A percentile compares a stretch with the other conserved stretches of the same genome.
Conservation (phyloP, 495 filamentous ascomycete species). For the Hyaloscypha bicolor region DNA sequence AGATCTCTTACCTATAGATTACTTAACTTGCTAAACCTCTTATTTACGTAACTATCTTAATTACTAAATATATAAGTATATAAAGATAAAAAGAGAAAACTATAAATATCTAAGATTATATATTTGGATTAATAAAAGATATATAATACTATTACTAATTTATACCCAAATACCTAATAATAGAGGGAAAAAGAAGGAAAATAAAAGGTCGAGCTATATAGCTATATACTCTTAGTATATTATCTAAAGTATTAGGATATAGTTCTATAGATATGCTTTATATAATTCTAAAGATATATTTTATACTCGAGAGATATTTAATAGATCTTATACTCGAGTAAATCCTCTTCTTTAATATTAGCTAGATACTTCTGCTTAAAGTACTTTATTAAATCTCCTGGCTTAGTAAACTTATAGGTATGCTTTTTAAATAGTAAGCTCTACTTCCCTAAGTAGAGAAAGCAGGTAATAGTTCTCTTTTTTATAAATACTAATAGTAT, state of each 20-base stretch:
- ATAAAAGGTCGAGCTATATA: too few species aligned
- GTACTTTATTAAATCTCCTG: slow-evolving; percentile 43
- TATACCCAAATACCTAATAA: too few species aligned
- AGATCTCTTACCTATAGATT: too few species aligned
- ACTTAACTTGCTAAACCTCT: too few species aligned
- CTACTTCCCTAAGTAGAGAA: slow-evolving; percentile 42
- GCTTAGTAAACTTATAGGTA: slow-evolving; percentile 36
- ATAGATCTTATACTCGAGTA: slow-evolving; percentile 27
- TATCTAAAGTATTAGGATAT: slow-evolving; percentile 5
- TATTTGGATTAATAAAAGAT: too few species aligned
- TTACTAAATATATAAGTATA: too few species aligned
- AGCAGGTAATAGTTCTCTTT: slow-evolving; percentile 42
- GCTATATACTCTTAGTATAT: background rate
- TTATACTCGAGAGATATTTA: slow-evolving; percentile 30
- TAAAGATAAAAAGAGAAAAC: too few species aligned
- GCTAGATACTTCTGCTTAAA: slow-evolving; percentile 44
- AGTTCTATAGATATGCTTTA: slow-evolving; percentile 12
- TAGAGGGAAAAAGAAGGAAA: too few species aligned
- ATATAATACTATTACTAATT: too few species aligned
- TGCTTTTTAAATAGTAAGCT: slow-evolving; percentile 35
- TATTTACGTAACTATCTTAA: too few species aligned
- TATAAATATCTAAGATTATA: too few species aligned
- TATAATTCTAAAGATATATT: slow-evolving; percentile 27
- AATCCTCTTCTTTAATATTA: slow-evolving; percentile 33
- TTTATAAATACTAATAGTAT: too few species aligned